Conservation (phyloP, 495 filamentous ascomycete species). For the Penicillium atrosanguineum region DNA sequence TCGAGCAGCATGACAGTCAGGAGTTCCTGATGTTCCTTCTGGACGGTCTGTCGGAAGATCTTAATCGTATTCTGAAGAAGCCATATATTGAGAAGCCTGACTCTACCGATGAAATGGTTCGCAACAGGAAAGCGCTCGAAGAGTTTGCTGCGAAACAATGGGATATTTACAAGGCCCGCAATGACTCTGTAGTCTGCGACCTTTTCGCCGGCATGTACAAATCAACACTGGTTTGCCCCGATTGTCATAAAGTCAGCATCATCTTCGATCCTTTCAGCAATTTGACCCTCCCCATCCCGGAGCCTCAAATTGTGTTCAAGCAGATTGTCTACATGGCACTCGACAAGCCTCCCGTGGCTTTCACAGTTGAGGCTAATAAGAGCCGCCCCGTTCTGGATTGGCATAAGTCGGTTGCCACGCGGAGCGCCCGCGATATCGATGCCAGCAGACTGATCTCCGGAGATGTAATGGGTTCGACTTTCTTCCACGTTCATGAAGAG, state of each 20-base stretch:
- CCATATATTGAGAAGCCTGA: constrained; percentile 98
- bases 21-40: constrained; percentile 97
- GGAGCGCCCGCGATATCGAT: constrained; percentile 59
- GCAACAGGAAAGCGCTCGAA: constrained; percentile 69
- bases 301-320: constrained; percentile 73
- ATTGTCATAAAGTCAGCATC: constrained; percentile 92
- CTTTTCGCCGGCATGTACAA: constrained; percentile 98
- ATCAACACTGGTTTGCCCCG: constrained; percentile 89
- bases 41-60: constrained; percentile 90
- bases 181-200: constrained; percentile 92
- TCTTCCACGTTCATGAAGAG: constrained; percentile 81
- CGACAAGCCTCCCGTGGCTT: constrained; percentile 58
- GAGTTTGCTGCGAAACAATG: constrained; percentile 84
- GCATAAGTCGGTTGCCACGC: constrained; percentile 65
- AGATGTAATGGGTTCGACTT: constrained; percentile 75
- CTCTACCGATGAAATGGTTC: constrained; percentile 94
- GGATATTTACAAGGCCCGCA: constrained; percentile 87
- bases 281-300: constrained; percentile 83
- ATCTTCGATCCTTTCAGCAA: constrained; percentile 98
- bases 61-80: constrained; percentile 92
- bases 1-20: constrained; percentile 95
- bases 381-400: constrained; percentile 67
- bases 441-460: constrained; percentile 61
- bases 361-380: constrained; percentile 86
- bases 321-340: constrained; percentile 73